phyloP scores from a whole-genome alignment of 352 stramenopile species.

The Phytophthora rubi region DNA sequence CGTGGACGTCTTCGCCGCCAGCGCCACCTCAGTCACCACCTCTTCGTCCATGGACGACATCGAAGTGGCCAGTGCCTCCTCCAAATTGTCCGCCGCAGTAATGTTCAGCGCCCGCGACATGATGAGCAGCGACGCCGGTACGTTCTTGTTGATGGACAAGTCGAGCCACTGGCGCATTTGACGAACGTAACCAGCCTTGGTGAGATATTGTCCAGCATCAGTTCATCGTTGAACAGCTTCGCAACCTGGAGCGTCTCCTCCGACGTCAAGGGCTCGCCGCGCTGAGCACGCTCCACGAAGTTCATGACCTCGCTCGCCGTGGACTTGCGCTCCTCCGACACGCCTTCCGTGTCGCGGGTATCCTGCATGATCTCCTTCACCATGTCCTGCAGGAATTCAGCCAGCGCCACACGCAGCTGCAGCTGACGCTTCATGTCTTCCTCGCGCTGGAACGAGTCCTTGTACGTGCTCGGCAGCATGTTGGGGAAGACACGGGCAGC shows the following conservation, averaged over 20 bases:
- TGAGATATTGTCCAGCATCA: slow-evolving; percentile 99
- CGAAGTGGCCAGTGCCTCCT: slow-evolving; percentile 86
- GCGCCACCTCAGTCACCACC: slow-evolving; percentile 85
- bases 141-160: slow-evolving; percentile 97
- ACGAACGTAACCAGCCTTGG: slow-evolving; percentile 95
- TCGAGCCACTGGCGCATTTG: slow-evolving; percentile 98
- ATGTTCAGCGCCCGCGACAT: slow-evolving; percentile 98
- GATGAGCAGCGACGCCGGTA: slow-evolving; percentile 98
- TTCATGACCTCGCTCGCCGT: slow-evolving; percentile 85
- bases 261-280: slow-evolving; percentile 73
- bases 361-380: slow-evolving; percentile 91
- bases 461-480: slow-evolving; percentile 99
- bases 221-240: slow-evolving; percentile 96
- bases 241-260: slow-evolving; percentile 92
- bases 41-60: slow-evolving; percentile 91
- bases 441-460: slow-evolving; percentile 95
- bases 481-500: slow-evolving; percentile 99
- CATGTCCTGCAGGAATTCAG: slow-evolving; percentile 98
- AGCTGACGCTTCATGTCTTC: slow-evolving; percentile 99
- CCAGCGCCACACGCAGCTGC: slow-evolving; percentile 95
- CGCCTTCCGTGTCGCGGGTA: slow-evolving; percentile 78
- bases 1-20: slow-evolving; percentile 72
- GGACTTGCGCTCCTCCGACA: slow-evolving; percentile 78
- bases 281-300: slow-evolving; percentile 85
- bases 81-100: slow-evolving; percentile 80